Evolutionary conservation across 306 rosid species (phyloP), one percentile per base, ranked within the genome.

Genomic region (Quercus mongolica): DNA sequence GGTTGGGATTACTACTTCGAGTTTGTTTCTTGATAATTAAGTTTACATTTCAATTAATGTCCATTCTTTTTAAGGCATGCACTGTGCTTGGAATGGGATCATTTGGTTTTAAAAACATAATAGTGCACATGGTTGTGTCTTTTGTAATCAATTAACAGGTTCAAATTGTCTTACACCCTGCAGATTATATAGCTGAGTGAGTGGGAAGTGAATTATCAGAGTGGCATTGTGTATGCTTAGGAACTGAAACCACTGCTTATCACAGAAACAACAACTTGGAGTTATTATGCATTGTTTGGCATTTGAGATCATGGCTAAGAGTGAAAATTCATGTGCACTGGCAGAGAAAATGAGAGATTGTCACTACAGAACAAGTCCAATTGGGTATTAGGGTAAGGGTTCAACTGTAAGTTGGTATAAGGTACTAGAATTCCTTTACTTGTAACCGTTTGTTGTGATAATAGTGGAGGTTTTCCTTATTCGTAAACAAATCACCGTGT

Each of bases 301-400:
- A 56, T 41, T 74, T 25, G 74, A 79, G 21, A 72, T 30, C 79
- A 88, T 90, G 92, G 94, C 83, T 7, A 85, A 90, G 55, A 81
- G 76, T 55, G 86, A 56, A 26, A 83, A 51, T 52, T 62, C 56
- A 25, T 76, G 54, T 69, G 74, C 74, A 19, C 52, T 3, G 3
- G 7, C 65, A 56, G 79, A 69, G 77, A 30, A 28, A 2, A 2
- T 28, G 30, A 28, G 30, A 28, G 30, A 28, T 28, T 28, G 30
- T 28, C 30, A 28, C 30, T 28, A 28, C 0, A 28, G 30, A 28
- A 28, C 30, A 28, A 28, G 30, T 28, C 30, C 30, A 28, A 28
- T 28, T 28, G 3, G 3, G 30, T 28, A 28, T 28, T 28, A 2
- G 30, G 30, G 30, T 28, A 28, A 28, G 30, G 30, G 30, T 28